Base-by-base conservation (phyloP, 2,329 filamentous ascomycete species). In the Cadophora sp. region DNA sequence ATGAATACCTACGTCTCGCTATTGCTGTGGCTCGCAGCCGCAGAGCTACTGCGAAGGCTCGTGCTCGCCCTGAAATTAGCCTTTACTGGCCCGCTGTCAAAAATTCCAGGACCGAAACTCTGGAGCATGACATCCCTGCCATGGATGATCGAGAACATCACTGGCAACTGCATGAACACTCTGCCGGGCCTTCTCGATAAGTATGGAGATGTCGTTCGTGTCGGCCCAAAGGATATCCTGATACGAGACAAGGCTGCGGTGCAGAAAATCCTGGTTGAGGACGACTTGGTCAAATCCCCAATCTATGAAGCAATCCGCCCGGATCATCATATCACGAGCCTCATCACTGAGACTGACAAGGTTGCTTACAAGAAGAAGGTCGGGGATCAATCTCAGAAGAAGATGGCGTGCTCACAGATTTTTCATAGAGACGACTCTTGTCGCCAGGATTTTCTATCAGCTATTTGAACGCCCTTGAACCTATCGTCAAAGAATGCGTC, bases 381-480 rank as follows among this genome's bases (percentile, higher is more conserved):
- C 19, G 7, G 7, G 34, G 60, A 12, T n/a, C 48, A 27, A 19
- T 31, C n/a, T 43, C 40, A 19, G 40, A 43, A 19, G 3, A 43
- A 16, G 40, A 16, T 4, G 31, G 16, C 34, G 14, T 37, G 34
- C 61, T 24, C 14, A 56, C 26, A 19, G 8, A 16, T 26, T 19
- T 46, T 11, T 9, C 29, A 22, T n/a, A 73, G 71, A 63, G 71
- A 46, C 65, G 71, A 31, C 64, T 70, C 7, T 43, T 73, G 6
- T 72, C 71, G 1, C 68, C 68, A 26, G 71, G 68, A 11, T 73
- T 73, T 22, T 70, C 71, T 0, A 73, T 73, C 26, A 67, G 65
- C 34, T 73, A 69, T 40, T 48, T 73, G 27, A 73, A 73, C 60
- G 67, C 61, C 7, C 29, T 73, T 29, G 71, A 72, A 29, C 68